Conservation (phyloP, 2,329 filamentous ascomycete genomes). For the Allantophomopsis cytisporea region DNA sequence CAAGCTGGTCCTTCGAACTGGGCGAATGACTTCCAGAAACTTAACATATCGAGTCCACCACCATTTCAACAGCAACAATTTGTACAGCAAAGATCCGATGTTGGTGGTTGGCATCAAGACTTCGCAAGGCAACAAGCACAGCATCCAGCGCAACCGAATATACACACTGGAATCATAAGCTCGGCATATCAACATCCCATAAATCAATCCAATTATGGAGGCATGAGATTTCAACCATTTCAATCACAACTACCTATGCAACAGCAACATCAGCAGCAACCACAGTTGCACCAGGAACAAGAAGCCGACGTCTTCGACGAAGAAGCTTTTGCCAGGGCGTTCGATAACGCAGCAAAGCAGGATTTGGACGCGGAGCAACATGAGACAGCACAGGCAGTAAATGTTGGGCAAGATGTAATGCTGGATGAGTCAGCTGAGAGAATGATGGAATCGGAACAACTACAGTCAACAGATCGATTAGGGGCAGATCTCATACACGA, state of each 20-base stretch:
- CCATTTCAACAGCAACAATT: slow-evolving; percentile 17
- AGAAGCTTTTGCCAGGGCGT: slow-evolving; percentile 39
- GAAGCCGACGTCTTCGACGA: slow-evolving; percentile 31
- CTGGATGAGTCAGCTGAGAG: slow-evolving; percentile 2
- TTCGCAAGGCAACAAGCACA: slow-evolving; percentile 26
- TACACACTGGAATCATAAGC: slow-evolving; percentile 5
- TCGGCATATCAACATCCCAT: neutral
- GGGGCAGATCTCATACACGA: slow-evolving; percentile 19
- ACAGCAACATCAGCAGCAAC: slow-evolving; percentile 5
- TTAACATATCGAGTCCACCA: slow-evolving; percentile 21
- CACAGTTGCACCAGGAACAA: slow-evolving; percentile 19
- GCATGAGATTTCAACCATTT: neutral
- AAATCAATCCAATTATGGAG: slow-evolving; percentile 1
- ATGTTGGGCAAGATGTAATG: slow-evolving; percentile 6
- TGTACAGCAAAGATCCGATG: slow-evolving; percentile 8
- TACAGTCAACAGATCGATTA: slow-evolving; percentile 13
- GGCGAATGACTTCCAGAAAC: slow-evolving; percentile 30
- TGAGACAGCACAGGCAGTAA: neutral
- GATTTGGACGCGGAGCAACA: slow-evolving; percentile 5
- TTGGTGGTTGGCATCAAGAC: slow-evolving; percentile 41
- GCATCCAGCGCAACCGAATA: slow-evolving; percentile 9
- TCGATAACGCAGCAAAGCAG: slow-evolving; percentile 21
- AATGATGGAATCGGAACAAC: slow-evolving; percentile 6
- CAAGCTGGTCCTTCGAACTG: slow-evolving; percentile 12
- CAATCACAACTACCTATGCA: neutral